Conservation (phyloP, 495 filamentous ascomycete species). For the Annulohypoxylon moriforme region DNA sequence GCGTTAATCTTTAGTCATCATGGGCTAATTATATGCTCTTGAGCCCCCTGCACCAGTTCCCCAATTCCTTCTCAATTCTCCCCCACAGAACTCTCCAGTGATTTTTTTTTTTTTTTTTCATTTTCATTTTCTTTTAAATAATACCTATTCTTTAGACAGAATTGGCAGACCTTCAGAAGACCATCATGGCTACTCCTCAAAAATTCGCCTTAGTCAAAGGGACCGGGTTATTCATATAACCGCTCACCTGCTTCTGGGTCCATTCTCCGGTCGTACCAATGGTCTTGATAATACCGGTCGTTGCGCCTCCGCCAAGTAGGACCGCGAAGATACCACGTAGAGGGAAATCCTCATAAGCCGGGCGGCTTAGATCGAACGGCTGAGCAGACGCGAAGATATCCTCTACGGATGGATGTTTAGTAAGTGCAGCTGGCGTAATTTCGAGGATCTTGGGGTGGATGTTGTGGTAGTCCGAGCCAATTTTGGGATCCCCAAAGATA, state of each 20-base stretch:
- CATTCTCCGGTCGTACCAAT: conserved; percentile 13
- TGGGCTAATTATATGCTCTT: not conserved
- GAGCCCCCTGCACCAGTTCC: too few relatives aligned
- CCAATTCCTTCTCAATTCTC: too few relatives aligned
- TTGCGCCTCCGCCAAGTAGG: conserved; percentile 8
- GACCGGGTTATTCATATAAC: conserved; percentile 23
- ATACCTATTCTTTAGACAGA: too few relatives aligned
- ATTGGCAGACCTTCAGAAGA: not conserved
- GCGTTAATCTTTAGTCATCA: not conserved
- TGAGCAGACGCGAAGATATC: not conserved
- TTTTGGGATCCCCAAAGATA: conserved; percentile 5
- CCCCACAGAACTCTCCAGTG: not conserved
- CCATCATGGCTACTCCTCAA: not conserved
- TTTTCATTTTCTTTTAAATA: not conserved
- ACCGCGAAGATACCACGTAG: conserved; percentile 14
- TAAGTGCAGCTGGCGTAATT: not conserved
- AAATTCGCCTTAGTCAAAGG: not conserved
- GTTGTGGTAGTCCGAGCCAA: conserved; percentile 7
- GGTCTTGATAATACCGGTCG: conserved; percentile 10
- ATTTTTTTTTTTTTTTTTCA: not conserved
- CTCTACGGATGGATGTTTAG: not conserved
- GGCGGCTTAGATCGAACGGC: conserved; percentile 10
- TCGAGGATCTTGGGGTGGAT: conserved; percentile 5
- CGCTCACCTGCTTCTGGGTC: not conserved
- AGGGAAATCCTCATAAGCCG: conserved; percentile 1